These are phyloP conservation scores for Aureobasidium namibiae DNA, from an alignment of 2,329 filamentous ascomycete genomes.

Conservation along the genomic window DNA sequence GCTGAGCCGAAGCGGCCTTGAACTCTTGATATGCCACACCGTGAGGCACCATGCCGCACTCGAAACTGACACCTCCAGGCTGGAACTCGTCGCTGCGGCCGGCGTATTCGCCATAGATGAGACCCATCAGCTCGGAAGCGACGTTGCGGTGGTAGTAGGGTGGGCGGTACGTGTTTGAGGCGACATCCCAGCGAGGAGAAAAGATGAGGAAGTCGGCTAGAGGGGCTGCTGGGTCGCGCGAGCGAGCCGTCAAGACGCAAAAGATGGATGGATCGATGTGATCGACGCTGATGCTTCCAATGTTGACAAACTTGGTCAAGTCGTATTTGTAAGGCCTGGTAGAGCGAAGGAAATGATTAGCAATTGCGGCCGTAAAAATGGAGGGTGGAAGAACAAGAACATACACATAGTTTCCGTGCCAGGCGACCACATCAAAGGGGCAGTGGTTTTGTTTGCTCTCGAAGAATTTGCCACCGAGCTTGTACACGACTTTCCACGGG, in stretches of 20 bases:
- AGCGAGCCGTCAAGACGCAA: constrained; percentile 30
- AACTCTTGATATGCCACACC: constrained; percentile 37
- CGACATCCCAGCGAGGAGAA: constrained; percentile 32
- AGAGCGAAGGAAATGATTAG: not conserved
- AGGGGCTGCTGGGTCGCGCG: constrained; percentile 29
- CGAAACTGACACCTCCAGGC: constrained; percentile 30
- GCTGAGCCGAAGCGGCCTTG: constrained; percentile 40
- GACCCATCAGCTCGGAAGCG: constrained; percentile 30
- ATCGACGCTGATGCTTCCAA: constrained; percentile 31
- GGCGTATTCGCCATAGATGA: constrained; percentile 29
- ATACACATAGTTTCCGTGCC: constrained; percentile 36
- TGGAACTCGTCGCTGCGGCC: constrained; percentile 36
- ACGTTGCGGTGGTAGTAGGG: constrained; percentile 34
- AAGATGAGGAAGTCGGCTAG: constrained; percentile 32
- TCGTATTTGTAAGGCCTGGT: constrained; percentile 39
- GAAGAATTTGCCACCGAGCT: constrained; percentile 28
- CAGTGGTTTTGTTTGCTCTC: constrained; percentile 30
- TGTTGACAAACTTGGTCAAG: constrained; percentile 39
- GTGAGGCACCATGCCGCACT: constrained; percentile 30
- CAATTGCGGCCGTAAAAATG: not conserved
- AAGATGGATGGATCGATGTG: constrained; percentile 33
- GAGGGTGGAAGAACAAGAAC: not conserved
- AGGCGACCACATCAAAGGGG: constrained; percentile 37
- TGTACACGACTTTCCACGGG: constrained; percentile 29
- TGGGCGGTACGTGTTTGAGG: constrained; percentile 30